Evolutionary conservation across 306 rosid species (phyloP), one percentile per base, ranked within the genome.

Genomic region (Fragaria iinumae): DNA sequence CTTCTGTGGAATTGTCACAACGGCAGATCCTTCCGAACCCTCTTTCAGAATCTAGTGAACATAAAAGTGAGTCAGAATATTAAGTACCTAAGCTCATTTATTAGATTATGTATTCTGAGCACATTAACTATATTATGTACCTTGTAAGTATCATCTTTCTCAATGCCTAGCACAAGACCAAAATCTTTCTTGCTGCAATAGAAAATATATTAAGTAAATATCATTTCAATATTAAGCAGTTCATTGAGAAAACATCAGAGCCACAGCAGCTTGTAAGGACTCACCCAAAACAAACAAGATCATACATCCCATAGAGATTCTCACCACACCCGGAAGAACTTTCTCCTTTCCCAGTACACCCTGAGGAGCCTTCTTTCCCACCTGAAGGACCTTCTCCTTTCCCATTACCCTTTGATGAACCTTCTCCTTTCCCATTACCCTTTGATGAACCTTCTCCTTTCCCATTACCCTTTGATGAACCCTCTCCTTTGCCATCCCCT

Each of bases 241-340:
- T 70, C 66, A 67, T 25, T 25, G 32, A 12, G 53, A 67, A 71
- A 36, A 65, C 73, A 53, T 25, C 44, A 81, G 76, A 49, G 73
- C 36, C 57, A 77, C 73, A 79, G 36, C 76, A 48, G 80, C 79
- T 70, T 43, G 48, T 34, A 50, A 72, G 64, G 70, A 83, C 98
- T 87, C 87, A 96, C 99, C 96, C 88, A 71, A 92, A 88, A 84
- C 97, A 89, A 75, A 92, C 97, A 82, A 96, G 92, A 86, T 85
- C 93, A 75, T 84, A 86, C 79, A 87, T 79, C 67, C 84, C 93
- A 81, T 84, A 91, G 82, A 89, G 71, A 79, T 77, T 81, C 60
- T 76, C 84, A 74, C 83, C 77, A 48, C 80, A 87, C 71, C 27
- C 73, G 38, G 73, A 50, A n/a, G 80, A 36, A 50, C 87, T 95